These are phyloP conservation scores for Kentomonas sorsogonicus DNA, from an alignment of 208 protist genomes.

Conservation along the genomic window DNA sequence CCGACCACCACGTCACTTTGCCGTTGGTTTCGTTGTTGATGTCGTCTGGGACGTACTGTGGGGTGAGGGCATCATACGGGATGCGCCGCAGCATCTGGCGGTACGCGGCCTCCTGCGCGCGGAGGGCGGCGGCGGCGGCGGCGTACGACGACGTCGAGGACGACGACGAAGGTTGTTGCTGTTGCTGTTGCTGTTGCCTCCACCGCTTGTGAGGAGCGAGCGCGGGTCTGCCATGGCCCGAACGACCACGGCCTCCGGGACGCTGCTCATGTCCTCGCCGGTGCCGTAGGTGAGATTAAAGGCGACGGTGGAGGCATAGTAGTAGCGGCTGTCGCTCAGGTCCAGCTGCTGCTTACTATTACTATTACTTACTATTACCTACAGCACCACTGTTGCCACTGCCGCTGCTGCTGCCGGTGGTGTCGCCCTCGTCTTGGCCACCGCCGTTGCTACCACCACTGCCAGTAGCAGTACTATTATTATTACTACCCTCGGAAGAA, in stretches of 20 bases:
- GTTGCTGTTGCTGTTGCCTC: too few species aligned
- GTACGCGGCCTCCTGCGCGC: conserved; percentile 33
- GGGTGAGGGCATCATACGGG: conserved; percentile 28
- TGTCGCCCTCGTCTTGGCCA: neutral
- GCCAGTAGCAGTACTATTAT: too few species aligned
- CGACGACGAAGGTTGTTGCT: neutral
- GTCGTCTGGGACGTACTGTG: conserved; percentile 24
- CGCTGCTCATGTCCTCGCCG: conserved; percentile 40
- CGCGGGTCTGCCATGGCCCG: too few species aligned
- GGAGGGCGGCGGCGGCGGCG: conserved; percentile 14
- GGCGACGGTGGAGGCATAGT: conserved; percentile 24
- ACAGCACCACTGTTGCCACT: conserved; percentile 10
- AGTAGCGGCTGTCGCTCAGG: too few species aligned
- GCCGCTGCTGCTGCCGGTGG: neutral
- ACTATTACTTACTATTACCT: too few species aligned
- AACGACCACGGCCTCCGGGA: too few species aligned
- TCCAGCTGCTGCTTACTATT: too few species aligned
- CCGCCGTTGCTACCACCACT: too few species aligned
- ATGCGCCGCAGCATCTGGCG: conserved; percentile 32
- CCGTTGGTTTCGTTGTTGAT: conserved; percentile 26
- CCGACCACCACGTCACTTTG: conserved; percentile 40
- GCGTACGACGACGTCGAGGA: neutral
- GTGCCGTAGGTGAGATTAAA: conserved; percentile 59
- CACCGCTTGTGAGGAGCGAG: too few species aligned
- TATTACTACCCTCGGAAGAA: too few species aligned